Evolutionary conservation across 805 yeast genomes (phyloP).

Genomic region (Starmerella apis): DNA sequence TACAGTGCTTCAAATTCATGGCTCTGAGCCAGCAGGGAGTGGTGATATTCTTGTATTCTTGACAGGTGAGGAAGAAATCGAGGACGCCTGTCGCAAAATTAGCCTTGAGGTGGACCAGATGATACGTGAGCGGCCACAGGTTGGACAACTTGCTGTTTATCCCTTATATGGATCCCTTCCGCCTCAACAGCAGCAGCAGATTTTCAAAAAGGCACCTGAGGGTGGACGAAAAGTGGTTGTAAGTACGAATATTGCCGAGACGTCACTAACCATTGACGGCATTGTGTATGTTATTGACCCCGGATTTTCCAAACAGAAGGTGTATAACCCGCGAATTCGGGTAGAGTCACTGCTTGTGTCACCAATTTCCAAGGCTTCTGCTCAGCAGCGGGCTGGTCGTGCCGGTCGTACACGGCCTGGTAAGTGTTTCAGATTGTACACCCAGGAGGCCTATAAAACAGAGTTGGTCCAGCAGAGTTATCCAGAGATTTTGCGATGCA

Average conservation of each 20-base stretch:
- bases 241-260: constrained; percentile 93
- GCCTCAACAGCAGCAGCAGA: constrained; percentile 87
- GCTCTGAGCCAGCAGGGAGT: constrained; percentile 34
- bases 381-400: constrained; percentile 98
- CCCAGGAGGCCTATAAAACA: constrained; percentile 91
- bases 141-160: constrained; percentile 82
- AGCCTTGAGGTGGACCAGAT: constrained; percentile 81
- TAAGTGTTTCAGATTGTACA: constrained; percentile 89
- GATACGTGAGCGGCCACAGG: constrained; percentile 65
- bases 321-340: constrained; percentile 89
- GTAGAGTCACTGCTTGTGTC: constrained; percentile 90
- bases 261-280: constrained; percentile 95
- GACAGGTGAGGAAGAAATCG: constrained; percentile 78
- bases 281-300: constrained; percentile 96
- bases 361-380: constrained; percentile 93
- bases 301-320: constrained; percentile 93
- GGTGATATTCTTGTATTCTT: constrained; percentile 24
- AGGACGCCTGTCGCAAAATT: constrained; percentile 87
- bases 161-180: constrained; percentile 95
- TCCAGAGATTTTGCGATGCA: constrained; percentile 88
- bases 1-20: constrained; percentile 92
- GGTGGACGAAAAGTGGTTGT: constrained; percentile 94
- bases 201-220: constrained; percentile 81
- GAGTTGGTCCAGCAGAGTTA: constrained; percentile 91
- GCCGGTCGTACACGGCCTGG: constrained; percentile 99